These are phyloP conservation scores for Aureobasidium sp. DNA, from an alignment of 2,329 filamentous ascomycete species.

Conservation along the genomic window DNA sequence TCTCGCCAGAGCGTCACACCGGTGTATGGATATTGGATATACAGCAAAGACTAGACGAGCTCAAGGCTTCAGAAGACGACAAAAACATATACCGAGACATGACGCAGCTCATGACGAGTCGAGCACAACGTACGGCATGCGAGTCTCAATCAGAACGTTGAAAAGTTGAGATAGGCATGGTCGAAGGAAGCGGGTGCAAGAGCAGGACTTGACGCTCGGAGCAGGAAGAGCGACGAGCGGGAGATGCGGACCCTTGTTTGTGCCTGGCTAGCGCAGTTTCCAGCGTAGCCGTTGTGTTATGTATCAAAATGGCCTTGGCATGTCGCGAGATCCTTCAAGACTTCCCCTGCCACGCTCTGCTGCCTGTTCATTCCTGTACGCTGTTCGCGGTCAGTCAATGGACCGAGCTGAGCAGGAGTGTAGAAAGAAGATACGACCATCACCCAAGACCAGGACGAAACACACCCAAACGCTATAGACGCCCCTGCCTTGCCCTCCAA, in stretches of 20 bases:
- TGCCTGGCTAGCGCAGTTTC: neutral
- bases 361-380: neutral
- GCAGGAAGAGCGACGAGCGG: neutral
- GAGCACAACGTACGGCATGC: neutral
- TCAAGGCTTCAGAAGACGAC: neutral
- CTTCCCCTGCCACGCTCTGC: neutral
- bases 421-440: neutral
- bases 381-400: neutral
- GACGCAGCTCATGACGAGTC: neutral
- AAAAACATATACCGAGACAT: slow-evolving; percentile 1
- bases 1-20: neutral
- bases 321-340: neutral
- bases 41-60: neutral
- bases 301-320: slow-evolving; percentile 8
- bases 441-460: neutral
- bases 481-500: neutral
- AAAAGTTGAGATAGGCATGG: neutral
- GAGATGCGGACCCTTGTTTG: neutral
- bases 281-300: neutral
- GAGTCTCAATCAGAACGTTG: slow-evolving; percentile 1
- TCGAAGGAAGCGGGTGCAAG: neutral
- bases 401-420: neutral
- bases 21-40: neutral
- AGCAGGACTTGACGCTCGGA: neutral
- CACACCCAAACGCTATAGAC: neutral